Percentiles rank a stretch among this genome's conserved stretches.
Conservation (phyloP, 2,329 filamentous ascomycete genomes). For the Cladophialophora yegresii region DNA sequence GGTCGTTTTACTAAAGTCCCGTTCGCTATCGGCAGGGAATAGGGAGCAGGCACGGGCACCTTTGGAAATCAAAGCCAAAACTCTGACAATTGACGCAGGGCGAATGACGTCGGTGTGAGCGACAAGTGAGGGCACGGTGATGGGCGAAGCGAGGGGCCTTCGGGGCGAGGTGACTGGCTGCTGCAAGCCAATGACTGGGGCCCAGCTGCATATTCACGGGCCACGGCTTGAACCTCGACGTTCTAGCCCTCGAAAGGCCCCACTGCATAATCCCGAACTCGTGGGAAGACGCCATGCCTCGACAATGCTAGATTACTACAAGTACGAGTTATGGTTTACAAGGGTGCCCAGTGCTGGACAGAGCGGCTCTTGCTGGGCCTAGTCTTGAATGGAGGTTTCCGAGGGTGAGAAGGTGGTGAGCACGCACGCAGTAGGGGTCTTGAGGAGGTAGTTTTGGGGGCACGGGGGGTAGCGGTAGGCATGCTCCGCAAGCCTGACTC, state of each 20-base stretch:
- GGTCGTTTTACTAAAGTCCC: slow-evolving; percentile 3
- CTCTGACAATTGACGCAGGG: slow-evolving; percentile 17
- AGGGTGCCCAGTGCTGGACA: not conserved
- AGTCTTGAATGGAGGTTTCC: slow-evolving; percentile 1
- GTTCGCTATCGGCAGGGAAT: slow-evolving; percentile 10
- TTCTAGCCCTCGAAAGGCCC: slow-evolving; percentile 1
- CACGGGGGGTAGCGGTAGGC: not conserved
- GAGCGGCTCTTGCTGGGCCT: not conserved
- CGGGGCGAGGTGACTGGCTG: not conserved
- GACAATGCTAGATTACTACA: not conserved
- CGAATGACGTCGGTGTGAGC: slow-evolving; percentile 16
- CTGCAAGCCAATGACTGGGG: not conserved
- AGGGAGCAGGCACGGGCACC: not conserved
- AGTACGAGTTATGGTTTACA: not conserved
- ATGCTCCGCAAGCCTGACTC: not conserved
- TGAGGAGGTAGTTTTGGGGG: not conserved
- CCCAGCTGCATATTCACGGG: not conserved
- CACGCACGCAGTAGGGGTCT: not conserved
- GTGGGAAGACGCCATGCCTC: not conserved
- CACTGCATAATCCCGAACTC: not conserved
- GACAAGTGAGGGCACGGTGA: not conserved
- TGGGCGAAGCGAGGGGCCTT: not conserved
- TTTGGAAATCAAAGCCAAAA: slow-evolving; percentile 3
- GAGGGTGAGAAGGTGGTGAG: not conserved
- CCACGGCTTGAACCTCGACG: not conserved